These are phyloP conservation scores for Asterophora lycoperdoides DNA, from an alignment of 768 basidiomycete genomes.

Conservation along the genomic window DNA sequence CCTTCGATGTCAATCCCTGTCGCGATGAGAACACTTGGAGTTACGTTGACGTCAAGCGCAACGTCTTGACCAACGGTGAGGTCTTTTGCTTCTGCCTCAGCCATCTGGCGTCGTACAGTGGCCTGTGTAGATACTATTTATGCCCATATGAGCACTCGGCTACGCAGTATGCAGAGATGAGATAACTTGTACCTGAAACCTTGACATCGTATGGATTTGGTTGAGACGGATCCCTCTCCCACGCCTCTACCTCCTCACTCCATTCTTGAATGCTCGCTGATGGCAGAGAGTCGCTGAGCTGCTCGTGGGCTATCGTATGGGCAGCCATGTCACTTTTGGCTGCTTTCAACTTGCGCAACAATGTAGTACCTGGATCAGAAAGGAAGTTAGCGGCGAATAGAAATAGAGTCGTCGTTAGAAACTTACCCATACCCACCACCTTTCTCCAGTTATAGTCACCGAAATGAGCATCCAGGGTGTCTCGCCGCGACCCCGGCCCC, in stretches of 20 bases:
- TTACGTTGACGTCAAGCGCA: slow-evolving; percentile 10
- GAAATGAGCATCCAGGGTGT: slow-evolving; percentile 26
- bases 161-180: background rate
- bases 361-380: slow-evolving; percentile 8
- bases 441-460: slow-evolving; percentile 27
- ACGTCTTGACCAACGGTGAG: slow-evolving; percentile 10
- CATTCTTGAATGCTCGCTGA: slow-evolving; percentile 3
- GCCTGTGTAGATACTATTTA: slow-evolving; percentile 8
- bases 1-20: slow-evolving; percentile 17
- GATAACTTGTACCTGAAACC: slow-evolving; percentile 8
- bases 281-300: slow-evolving; percentile 8
- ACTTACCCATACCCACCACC: slow-evolving; percentile 19
- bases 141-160: no score
- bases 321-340: slow-evolving; percentile 7
- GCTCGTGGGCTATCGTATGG: slow-evolving; percentile 2
- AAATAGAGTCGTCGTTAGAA: no score
- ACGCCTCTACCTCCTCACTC: slow-evolving; percentile 12
- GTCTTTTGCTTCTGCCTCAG: slow-evolving; percentile 11
- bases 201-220: slow-evolving; percentile 10
- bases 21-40: slow-evolving; percentile 9
- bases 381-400: no score
- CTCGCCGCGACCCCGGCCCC: slow-evolving; percentile 27
- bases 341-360: slow-evolving; percentile 9
- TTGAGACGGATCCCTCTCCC: slow-evolving; percentile 9
- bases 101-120: background rate